Evolutionary conservation across 2,329 filamentous ascomycete genomes (phyloP).

Genomic region (Cryphonectria parasitica): DNA sequence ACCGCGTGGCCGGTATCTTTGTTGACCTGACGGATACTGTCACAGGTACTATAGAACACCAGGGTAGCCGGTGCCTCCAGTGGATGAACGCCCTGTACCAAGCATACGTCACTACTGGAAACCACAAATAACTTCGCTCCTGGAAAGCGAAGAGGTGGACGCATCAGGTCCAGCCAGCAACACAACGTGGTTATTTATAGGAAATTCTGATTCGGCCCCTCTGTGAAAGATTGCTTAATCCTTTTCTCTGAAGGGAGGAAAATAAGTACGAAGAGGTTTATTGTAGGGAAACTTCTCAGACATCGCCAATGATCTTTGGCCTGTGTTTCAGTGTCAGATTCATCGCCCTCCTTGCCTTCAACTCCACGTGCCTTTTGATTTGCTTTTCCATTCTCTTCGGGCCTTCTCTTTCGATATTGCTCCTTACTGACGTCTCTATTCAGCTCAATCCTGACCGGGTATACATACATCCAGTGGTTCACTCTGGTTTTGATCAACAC

Average conservation of each 20-base stretch:
- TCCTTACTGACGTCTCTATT: neutral
- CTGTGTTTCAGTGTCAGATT: neutral
- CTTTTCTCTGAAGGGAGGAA: neutral
- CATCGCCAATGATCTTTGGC: no score
- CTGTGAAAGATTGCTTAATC: neutral
- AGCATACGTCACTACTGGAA: neutral
- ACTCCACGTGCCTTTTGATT: neutral
- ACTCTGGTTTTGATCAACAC: neutral
- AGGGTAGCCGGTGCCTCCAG: neutral
- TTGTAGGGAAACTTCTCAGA: neutral
- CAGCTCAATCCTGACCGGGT: neutral
- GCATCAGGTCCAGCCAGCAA: no score
- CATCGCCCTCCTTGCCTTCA: neutral
- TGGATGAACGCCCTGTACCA: neutral
- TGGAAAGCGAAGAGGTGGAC: no score
- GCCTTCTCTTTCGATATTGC: neutral
- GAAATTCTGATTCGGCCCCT: neutral
- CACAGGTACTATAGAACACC: neutral
- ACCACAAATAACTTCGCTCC: neutral
- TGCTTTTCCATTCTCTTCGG: no score
- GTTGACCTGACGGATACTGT: neutral
- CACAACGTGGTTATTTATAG: neutral
- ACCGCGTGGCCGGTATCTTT: neutral
- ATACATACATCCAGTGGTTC: neutral
- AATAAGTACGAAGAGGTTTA: neutral